Evolutionary conservation across 176 grass and related monocot species (phyloP), one percentile per base, ranked within the genome.

Genomic region (Bonia amplexicaulis): DNA sequence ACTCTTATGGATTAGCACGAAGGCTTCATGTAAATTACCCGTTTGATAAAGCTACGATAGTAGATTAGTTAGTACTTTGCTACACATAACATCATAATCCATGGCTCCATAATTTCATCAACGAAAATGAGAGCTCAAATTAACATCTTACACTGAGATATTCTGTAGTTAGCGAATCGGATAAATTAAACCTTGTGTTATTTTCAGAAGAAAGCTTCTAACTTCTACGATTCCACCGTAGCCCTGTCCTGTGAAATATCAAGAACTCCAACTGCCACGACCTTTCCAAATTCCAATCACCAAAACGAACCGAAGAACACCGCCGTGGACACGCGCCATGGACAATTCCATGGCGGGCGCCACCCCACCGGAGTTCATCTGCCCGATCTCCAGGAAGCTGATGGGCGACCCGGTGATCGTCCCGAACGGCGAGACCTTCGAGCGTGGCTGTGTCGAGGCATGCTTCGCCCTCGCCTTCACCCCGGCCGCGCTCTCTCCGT

Each of bases 321-420:
- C 2, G 45, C 15, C 48, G 19, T 69, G 42, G 68, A 71, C 40
- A 27, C 69, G n/a, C 2, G 68, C 68, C 22, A 71, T 44, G 41
- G 9, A 44, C 41, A 1, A 8, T 9, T 44, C 41, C 41, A 44
- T 46, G 68, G 68, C 41, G 68, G 41, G 68, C 48, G 48, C 41
- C 17, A 39, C 64, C 11, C 73, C 86, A 17, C 9, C 47, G 37
- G 80, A 87, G 69, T 92, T 92, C 59, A 54, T 85, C 6, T 90
- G 87, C 74, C 87, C 87, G 20, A 65, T 90, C 37, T 90, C 91
- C 39, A 51, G 69, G 20, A 70, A 52, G 64, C 75, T 92, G 73
- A 92, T 92, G 91, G 87, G 75, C 41, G 91, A 92, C 58, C 87
- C 84, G 1, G 87, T 92, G 47, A 89, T 90, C 41, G 44, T 90